Percentiles rank a stretch among this genome's conserved stretches.
Conservation (phyloP, 176 grass and related monocot species). For the Aegilops sharonensis region DNA sequence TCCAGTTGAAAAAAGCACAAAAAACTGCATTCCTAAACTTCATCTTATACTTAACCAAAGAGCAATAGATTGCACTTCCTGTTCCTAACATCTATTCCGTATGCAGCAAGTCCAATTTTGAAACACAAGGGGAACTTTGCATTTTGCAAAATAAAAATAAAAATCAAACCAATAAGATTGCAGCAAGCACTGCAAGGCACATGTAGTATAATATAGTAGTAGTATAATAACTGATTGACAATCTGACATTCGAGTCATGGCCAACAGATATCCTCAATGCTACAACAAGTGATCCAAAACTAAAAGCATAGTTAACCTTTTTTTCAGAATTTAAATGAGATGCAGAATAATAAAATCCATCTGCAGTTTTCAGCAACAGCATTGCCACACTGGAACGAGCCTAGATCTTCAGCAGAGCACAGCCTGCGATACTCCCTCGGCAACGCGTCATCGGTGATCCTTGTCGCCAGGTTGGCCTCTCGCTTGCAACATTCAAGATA, state of each 20-base stretch:
- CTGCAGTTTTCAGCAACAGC: slow-evolving; percentile 15
- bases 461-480: slow-evolving; percentile 80
- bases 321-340: slow-evolving; percentile 32
- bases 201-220: slow-evolving; percentile 14
- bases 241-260: slow-evolving; percentile 9
- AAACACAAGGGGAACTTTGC: neutral
- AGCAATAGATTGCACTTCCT: neutral
- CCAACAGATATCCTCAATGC: slow-evolving; percentile 7
- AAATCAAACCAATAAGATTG: neutral
- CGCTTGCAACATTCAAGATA: slow-evolving; percentile 72
- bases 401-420: slow-evolving; percentile 86
- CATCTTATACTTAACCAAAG: no score
- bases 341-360: slow-evolving; percentile 13
- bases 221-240: neutral
- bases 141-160: neutral
- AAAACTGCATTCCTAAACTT: no score
- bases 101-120: neutral
- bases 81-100: neutral
- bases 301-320: slow-evolving; percentile 23
- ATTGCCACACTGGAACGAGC: neutral
- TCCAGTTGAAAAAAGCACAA: neutral
- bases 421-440: slow-evolving; percentile 76
- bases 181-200: neutral
- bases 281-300: slow-evolving; percentile 16
- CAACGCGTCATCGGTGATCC: slow-evolving; percentile 85